Evolutionary conservation across 2,329 filamentous ascomycete genomes (phyloP).

Genomic region (Monosporascus sp.): DNA sequence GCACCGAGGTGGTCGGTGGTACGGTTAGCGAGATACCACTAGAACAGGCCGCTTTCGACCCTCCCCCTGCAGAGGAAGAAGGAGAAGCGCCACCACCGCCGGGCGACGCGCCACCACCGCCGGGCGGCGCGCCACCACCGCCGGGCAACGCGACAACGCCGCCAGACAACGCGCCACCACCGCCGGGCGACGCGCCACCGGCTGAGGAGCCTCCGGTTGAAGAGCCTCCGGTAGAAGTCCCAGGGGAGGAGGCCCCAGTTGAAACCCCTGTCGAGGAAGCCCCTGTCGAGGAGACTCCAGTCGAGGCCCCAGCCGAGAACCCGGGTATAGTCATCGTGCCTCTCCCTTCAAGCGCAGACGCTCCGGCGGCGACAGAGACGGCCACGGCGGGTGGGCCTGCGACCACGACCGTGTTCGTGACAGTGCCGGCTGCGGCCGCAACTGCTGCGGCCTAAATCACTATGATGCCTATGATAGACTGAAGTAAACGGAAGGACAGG

Average conservation of each 20-base stretch:
- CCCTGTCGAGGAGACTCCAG: too few relatives aligned
- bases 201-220: conserved; percentile 1
- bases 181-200: not conserved
- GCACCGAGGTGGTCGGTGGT: conserved; percentile 20
- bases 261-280: too few relatives aligned
- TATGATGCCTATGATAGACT: too few relatives aligned
- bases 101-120: conserved; percentile 5
- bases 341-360: not conserved
- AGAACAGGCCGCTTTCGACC: conserved; percentile 22
- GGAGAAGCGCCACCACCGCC: not conserved
- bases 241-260: not conserved
- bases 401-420: not conserved
- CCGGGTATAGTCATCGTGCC: too few relatives aligned
- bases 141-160: too few relatives aligned
- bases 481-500: too few relatives aligned
- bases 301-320: too few relatives aligned
- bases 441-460: not conserved
- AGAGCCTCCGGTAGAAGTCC: not conserved
- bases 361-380: not conserved
- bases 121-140: not conserved
- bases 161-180: not conserved
- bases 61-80: conserved; percentile 12
- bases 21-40: conserved; percentile 24
- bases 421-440: not conserved
- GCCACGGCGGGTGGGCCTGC: not conserved